Evolutionary conservation across 2,329 filamentous ascomycete genomes (phyloP), one percentile per base, ranked within the genome.

Genomic region (Juglanconis oblonga): DNA sequence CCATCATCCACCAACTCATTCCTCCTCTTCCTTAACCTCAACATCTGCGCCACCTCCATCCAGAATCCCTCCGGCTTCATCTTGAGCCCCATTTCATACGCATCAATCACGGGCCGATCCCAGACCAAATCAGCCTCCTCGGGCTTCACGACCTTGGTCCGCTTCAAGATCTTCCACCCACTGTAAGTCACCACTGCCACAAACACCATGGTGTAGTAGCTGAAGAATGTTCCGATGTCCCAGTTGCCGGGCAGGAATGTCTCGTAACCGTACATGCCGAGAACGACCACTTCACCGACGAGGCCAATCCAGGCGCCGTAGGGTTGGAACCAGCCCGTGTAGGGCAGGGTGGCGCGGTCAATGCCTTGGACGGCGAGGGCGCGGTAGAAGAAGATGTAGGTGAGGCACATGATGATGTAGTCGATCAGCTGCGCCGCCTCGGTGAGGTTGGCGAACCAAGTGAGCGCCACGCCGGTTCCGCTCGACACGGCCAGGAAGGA

Each of bases 141-240:
- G 0, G 86, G 76, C 3, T 73, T 73, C 11, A 86, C 75, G 55
- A 83, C 74, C 62, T 78, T 79, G 1, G 87, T 89, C 59, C 75
- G 76, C 74, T 86, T 84, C 70, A 85, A n/a, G 0, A 89, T 13
- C 73, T 90, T 90, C 84, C 85, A 90, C 66, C 77, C 77, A 14
- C 80, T 56, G 68, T 81, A 88, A 32, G 84, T 72, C 40, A 83
- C 67, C 5, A 80, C 76, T 0, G 80, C 79, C 36, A 86, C 69
- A 10, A 85, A 71, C 60, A 82, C 74, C 80, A 85, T 84, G 24
- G 80, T 79, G 70, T 86, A 86, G 72, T 82, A 81, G 9, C 73
- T 66, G 63, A 74, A 74, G 64, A 74, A 74, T 52, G 66, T 67
- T 13, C 67, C 70, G 5, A 72, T 65, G 33, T 70, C 67, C 74